Evolutionary conservation across 345 rosid species (phyloP), one percentile per base, ranked within the genome.

Genomic region (Euphorbia pulcherrima): DNA sequence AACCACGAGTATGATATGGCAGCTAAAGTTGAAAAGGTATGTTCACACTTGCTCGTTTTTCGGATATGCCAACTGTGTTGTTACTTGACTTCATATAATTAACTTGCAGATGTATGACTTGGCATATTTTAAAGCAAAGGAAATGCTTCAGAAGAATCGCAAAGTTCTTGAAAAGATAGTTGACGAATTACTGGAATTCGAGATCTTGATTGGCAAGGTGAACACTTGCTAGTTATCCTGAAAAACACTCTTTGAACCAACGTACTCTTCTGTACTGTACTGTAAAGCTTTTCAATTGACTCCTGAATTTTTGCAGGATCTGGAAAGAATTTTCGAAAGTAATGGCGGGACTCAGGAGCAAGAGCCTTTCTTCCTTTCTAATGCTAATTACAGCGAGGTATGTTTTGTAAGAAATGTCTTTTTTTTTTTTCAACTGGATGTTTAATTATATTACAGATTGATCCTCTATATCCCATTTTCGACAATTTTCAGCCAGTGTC

Each of bases 141-240:
- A 83, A 60, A 84, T 92, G 91, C 88, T 92, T 75, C 82, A 72
- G 46, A 85, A 82, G 82, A 92, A 90, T 40, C 84, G 77, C 11
- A 81, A 28, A 72, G 88, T 85, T 78, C 97, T 92, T 51, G 93
- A 87, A 82, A 90, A 86, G 82, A 81, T 90, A 82, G 92, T 83
- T 37, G 97, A 92, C 50, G 97, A 92, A 74, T 81, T 92, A 72
- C 89, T 92, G 33, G 96, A 88, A 77, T 90, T 78, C 67, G 96
- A 92, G 81, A 87, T 92, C 58, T 82, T 92, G 77, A 82, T 92
- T 41, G 88, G 84, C 67, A 92, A 92, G 98, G 98, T 92, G 81
- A 76, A 37, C 26, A 46, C 20, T 64, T 60, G 56, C 20, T 64
- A 54, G 56, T 12, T 12, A 61, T 8, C 33, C 71, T 70, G 60